These are phyloP conservation scores for Daldinia sp. DNA, from an alignment of 2,329 filamentous ascomycete genomes.

Conservation along the genomic window DNA sequence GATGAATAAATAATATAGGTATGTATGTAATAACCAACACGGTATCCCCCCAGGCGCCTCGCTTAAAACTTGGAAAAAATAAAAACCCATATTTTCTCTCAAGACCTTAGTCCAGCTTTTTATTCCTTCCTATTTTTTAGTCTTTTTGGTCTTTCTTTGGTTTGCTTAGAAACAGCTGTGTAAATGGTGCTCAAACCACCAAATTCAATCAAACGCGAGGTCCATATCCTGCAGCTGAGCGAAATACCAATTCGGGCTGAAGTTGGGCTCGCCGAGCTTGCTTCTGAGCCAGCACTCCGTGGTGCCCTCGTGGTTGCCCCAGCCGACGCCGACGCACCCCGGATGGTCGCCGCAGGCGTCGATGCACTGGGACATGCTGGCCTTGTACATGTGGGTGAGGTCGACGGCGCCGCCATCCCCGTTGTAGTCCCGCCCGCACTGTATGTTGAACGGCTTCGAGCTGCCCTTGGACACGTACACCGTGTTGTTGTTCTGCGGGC, in stretches of 20 bases:
- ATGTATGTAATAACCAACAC: slow-evolving; percentile 4
- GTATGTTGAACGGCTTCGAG: slow-evolving; percentile 43
- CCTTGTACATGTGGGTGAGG: slow-evolving; percentile 28
- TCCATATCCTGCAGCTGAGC: slow-evolving; percentile 40
- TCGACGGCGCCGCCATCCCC: slow-evolving; percentile 35
- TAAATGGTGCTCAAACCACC: background rate
- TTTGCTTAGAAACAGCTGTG: background rate
- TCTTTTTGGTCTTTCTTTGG: background rate
- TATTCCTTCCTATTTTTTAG: background rate
- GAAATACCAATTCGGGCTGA: slow-evolving; percentile 38
- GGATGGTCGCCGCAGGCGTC: slow-evolving; percentile 31
- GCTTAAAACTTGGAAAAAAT: slow-evolving; percentile 17
- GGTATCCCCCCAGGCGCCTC: slow-evolving; percentile 24
- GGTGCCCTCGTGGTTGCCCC: slow-evolving; percentile 32
- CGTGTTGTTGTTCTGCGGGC: slow-evolving; percentile 42
- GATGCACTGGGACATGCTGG: slow-evolving; percentile 42
- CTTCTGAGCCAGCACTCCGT: slow-evolving; percentile 43
- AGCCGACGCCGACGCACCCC: slow-evolving; percentile 43
- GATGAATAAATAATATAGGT: background rate
- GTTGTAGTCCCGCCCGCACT: slow-evolving; percentile 45
- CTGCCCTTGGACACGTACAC: slow-evolving; percentile 38
- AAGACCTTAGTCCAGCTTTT: background rate
- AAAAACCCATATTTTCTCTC: background rate
- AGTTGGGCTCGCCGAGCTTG: slow-evolving; percentile 41
- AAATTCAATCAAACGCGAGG: background rate